A percentile compares a stretch with the other conserved stretches of the same genome.
Evolutionary conservation across 2,329 filamentous ascomycete genomes (phyloP).

Genomic region (Chlorencoelia australis): DNA sequence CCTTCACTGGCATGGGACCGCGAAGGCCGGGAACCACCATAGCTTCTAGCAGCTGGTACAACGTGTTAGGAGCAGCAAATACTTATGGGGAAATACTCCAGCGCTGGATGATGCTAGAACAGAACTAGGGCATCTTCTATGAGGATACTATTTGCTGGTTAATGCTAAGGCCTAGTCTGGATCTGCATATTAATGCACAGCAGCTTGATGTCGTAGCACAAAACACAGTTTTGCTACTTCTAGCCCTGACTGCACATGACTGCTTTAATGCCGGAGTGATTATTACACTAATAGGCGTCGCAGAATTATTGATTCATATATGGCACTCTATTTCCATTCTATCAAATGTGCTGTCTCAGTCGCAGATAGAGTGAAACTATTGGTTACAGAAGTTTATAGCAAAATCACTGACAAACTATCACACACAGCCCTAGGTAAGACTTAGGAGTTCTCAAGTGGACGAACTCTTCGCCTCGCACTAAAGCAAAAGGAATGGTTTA

Average conservation of each 20-base stretch:
- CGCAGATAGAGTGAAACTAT: background rate
- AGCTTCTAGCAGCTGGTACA: background rate
- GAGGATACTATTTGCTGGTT: background rate
- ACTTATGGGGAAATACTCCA: background rate
- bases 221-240: background rate
- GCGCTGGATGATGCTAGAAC: background rate
- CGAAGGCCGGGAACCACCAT: background rate
- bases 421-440: background rate
- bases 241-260: background rate
- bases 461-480: background rate
- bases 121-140: background rate
- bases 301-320: background rate
- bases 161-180: background rate
- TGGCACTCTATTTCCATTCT: background rate
- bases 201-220: background rate
- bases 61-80: background rate
- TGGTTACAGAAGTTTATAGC: background rate
- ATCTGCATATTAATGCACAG: background rate
- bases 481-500: background rate
- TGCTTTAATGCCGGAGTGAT: background rate
- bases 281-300: background rate
- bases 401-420: background rate
- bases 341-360: background rate
- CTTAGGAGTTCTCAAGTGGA: background rate
- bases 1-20: background rate